Base-by-base conservation (phyloP, 352 stramenopile genomes). In the Phytophthora ohioensis region DNA sequence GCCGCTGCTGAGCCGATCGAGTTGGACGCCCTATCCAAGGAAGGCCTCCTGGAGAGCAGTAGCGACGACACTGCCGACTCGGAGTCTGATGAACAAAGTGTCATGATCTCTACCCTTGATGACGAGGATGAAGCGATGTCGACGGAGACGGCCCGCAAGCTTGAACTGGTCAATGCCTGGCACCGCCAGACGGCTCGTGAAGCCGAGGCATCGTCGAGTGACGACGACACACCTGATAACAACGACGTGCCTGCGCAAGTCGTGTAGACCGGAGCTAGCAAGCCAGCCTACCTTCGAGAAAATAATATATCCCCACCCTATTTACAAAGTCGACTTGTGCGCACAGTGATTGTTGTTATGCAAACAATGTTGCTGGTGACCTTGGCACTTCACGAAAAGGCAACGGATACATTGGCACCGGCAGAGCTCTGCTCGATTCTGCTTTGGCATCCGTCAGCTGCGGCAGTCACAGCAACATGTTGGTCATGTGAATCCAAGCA, bases 81-180 rank as follows among this genome's bases (percentile, higher is more conserved):
- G 9, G 82, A 88, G 10, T 81, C 78, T 9, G 82, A 92, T 30
- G 78, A 92, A 6, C 62, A 79, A 38, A 67, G 80, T 41, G 66
- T 70, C 10, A 65, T 79, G 17, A 45, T 71, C 17, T 64, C 45
- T 4, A 55, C 39, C 3, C 68, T 58, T 17, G 48, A 60, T 21
- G 12, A 53, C 10, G 75, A 81, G 5, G 82, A 85, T 42, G 54
- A 78, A 13, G 57, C 69, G 30, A 56, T 74, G 49, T 78, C 64
- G 6, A 72, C 76, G 32, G 83, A 93, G 45, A 81, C 84, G 1
- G 82, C 83, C 42, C 80, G 85, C 48, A 85, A 87, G 0, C 60
- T 91, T 5, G 84, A 93, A 57, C 79, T 92, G 3, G 81, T 93
- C 53, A 93, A 91, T 30, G 78, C 81, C 8, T 93, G 85, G 85